These are phyloP conservation scores for Calamus simplicifolius DNA, from an alignment of 176 grass and related monocot species.

Conservation along the genomic window DNA sequence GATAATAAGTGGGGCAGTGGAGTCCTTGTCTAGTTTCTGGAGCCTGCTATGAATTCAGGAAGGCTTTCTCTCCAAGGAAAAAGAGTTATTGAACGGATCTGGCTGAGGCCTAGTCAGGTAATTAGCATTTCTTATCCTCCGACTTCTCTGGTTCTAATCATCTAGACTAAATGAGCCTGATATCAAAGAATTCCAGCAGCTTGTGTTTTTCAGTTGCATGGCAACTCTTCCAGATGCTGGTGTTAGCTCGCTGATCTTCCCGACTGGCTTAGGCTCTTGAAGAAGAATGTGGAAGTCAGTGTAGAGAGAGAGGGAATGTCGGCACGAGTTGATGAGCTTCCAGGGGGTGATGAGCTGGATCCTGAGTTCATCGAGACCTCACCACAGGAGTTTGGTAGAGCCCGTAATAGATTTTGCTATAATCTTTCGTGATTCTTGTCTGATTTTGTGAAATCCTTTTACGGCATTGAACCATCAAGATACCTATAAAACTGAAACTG, in stretches of 20 bases:
- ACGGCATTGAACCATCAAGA: no score
- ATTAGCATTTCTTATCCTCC: background rate
- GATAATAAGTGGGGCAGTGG: constrained; percentile 87
- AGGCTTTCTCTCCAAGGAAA: constrained; percentile 32
- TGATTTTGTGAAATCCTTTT: no score
- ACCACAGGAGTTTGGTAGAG: constrained; percentile 39
- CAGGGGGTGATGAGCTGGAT: constrained; percentile 56
- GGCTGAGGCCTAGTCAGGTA: constrained; percentile 70
- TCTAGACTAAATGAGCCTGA: no score
- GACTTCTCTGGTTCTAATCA: background rate
- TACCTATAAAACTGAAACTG: no score
- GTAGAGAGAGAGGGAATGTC: constrained; percentile 22
- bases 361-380: constrained; percentile 28
- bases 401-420: no score
- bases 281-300: constrained; percentile 58
- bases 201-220: constrained; percentile 22
- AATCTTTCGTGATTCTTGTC: no score
- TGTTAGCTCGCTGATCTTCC: constrained; percentile 60
- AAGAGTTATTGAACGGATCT: constrained; percentile 50
- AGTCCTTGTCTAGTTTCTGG: constrained; percentile 83
- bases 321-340: constrained; percentile 37
- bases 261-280: constrained; percentile 68
- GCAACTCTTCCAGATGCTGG: constrained; percentile 52
- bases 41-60: constrained; percentile 49
- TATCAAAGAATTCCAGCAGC: no score